Percentiles rank a stretch among this genome's conserved stretches.
Conservation (phyloP, 2,329 filamentous ascomycete genomes). For the Scopulariopsis brevicaulis region DNA sequence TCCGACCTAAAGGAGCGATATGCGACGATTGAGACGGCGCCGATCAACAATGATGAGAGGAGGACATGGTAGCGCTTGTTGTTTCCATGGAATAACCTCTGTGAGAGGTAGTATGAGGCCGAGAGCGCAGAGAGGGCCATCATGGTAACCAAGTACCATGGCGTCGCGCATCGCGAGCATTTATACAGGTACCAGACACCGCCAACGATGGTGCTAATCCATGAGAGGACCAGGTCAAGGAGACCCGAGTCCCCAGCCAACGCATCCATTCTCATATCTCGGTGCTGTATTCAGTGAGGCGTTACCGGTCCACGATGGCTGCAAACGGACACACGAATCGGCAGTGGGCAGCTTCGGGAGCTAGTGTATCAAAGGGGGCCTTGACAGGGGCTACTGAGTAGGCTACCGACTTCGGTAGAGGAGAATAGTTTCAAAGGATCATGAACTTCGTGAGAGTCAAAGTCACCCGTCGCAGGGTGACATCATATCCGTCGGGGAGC, state of each 20-base stretch:
- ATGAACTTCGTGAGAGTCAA: background rate
- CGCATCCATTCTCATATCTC: background rate
- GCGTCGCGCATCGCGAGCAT: background rate
- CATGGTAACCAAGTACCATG: background rate
- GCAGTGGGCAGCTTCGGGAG: background rate
- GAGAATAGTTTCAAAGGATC: background rate
- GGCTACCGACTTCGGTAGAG: too few relatives aligned
- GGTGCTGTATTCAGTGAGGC: background rate
- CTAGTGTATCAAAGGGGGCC: background rate
- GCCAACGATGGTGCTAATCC: background rate
- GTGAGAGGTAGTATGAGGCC: background rate
- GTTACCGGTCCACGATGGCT: background rate
- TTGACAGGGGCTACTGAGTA: background rate
- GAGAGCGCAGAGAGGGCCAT: background rate
- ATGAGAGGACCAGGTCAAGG: background rate
- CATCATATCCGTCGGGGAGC: background rate
- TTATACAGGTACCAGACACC: background rate
- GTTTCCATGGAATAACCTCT: background rate
- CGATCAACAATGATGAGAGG: background rate
- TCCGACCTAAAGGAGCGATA: background rate
- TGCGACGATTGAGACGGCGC: background rate
- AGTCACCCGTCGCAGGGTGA: background rate
- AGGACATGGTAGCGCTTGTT: background rate
- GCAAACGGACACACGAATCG: background rate
- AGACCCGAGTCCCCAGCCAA: background rate